Conservation (phyloP, 1,284 basidiomycete genomes). For the Tremellales sp. region DNA sequence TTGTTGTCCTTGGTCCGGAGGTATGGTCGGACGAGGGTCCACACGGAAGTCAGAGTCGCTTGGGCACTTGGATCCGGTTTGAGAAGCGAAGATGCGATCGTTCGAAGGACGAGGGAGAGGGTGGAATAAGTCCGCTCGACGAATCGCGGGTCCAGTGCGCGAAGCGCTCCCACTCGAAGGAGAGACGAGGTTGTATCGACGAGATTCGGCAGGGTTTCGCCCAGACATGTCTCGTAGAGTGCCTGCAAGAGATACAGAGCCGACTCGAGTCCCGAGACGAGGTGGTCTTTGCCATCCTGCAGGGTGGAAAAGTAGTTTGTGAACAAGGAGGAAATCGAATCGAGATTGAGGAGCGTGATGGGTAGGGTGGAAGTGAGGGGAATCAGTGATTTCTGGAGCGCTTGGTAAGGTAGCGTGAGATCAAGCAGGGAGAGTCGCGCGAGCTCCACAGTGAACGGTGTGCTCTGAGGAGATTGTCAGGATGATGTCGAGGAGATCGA, state of each 20-base stretch:
- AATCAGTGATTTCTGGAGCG: conserved; percentile 61
- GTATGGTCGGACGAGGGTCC: conserved; percentile 36
- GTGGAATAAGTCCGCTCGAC: conserved; percentile 47
- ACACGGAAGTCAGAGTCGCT: conserved; percentile 24
- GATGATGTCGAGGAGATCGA: background rate
- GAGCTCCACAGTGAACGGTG: conserved; percentile 44
- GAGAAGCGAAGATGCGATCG: conserved; percentile 33
- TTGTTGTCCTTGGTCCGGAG: conserved; percentile 34
- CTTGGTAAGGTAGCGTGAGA: conserved; percentile 68
- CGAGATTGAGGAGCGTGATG: conserved; percentile 73
- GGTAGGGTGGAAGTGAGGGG: conserved; percentile 71
- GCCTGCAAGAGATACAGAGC: conserved; percentile 41
- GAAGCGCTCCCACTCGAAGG: conserved; percentile 35
- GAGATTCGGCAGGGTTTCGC: conserved; percentile 33
- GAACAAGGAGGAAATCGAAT: conserved; percentile 53
- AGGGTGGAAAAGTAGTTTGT: conserved; percentile 54
- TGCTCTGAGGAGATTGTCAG: conserved; percentile 28
- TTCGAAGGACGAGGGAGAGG: conserved; percentile 41
- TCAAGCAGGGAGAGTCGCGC: conserved; percentile 57
- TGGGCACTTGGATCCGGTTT: conserved; percentile 22
- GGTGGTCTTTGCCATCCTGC: conserved; percentile 29
- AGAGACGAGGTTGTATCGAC: conserved; percentile 30
- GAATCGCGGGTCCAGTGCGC: conserved; percentile 40
- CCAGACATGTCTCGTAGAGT: conserved; percentile 50
- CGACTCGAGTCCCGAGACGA: conserved; percentile 43